phyloP scores from a whole-genome alignment of 345 rosid species.

The Microthlaspi erraticum region DNA sequence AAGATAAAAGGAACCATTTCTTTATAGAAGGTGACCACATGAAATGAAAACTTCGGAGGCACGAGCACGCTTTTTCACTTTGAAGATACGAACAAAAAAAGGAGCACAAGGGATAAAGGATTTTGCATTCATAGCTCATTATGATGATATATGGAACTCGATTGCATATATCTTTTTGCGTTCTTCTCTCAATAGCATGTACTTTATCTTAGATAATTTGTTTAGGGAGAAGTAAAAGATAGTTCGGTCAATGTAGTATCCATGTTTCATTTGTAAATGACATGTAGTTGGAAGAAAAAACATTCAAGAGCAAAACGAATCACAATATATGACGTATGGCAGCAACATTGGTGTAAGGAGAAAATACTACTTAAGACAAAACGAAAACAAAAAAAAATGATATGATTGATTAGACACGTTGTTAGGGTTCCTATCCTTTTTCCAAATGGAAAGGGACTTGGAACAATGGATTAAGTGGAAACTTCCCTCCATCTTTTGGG shows the following conservation, averaged over 20 bases:
- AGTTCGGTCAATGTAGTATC: neutral
- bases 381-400: too few relatives aligned
- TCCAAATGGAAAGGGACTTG: too few relatives aligned
- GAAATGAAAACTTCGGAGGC: slow-evolving; percentile 37
- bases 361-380: neutral
- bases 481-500: too few relatives aligned
- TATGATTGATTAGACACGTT: too few relatives aligned
- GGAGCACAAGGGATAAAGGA: slow-evolving; percentile 5
- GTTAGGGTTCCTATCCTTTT: too few relatives aligned
- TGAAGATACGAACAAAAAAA: neutral
- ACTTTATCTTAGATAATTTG: neutral
- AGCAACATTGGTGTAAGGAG: neutral
- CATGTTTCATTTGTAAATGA: too few relatives aligned
- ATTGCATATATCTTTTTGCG: neutral
- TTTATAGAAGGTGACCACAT: slow-evolving; percentile 35
- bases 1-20: slow-evolving; percentile 22
- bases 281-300: too few relatives aligned
- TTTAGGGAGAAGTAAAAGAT: neutral
- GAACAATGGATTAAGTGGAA: too few relatives aligned
- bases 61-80: slow-evolving; percentile 39
- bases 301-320: too few relatives aligned
- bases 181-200: neutral
- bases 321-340: neutral
- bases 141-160: slow-evolving; percentile 27
- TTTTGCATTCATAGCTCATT: slow-evolving; percentile 25